Evolutionary conservation across 176 grass and related monocot genomes (phyloP).

Genomic region (barley (Hordeum vulgare)): MorexV3_pseudomolecules_assembly NC_058523.1:381504863-381505362

Average conservation of each 20-base stretch:
- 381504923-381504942: neutral
- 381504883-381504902: too few relatives aligned
- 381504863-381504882: too few relatives aligned
- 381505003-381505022: neutral
- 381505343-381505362: neutral
- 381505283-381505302: conserved; percentile 14
- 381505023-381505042: neutral
- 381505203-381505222: neutral
- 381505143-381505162: neutral
- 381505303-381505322: conserved; percentile 21
- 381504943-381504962: neutral
- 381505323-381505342: neutral
- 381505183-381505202: neutral
- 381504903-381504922: neutral
- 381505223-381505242: conserved; percentile 12
- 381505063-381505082: neutral
- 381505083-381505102: conserved; percentile 9
- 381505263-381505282: neutral
- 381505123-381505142: neutral
- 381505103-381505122: neutral
- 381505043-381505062: neutral
- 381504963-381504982: neutral
- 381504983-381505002: neutral
- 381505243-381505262: conserved; percentile 5
- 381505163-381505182: neutral